Evolutionary conservation across 306 rosid genomes (phyloP).

Genomic region (Prinsepia uniflora): DNA sequence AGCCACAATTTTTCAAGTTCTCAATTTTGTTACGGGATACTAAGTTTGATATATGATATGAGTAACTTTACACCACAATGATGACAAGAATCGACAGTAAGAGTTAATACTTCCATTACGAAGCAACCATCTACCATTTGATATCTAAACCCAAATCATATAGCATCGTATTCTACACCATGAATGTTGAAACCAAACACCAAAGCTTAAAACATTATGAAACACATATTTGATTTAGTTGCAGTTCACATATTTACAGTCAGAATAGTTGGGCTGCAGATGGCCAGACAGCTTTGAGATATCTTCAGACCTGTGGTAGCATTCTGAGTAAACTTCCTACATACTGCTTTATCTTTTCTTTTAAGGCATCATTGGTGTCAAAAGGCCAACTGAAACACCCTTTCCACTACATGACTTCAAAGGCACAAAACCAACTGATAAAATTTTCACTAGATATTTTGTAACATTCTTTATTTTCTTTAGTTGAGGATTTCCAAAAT

Average conservation of each 20-base stretch:
- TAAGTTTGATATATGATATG: background rate
- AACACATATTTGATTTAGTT: background rate
- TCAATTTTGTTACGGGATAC: background rate
- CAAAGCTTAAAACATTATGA: background rate
- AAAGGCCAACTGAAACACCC: background rate
- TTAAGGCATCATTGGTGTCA: background rate
- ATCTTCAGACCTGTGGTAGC: background rate
- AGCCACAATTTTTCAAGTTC: background rate
- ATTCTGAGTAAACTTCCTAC: background rate
- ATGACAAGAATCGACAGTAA: background rate
- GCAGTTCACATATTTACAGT: background rate
- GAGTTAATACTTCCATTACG: background rate
- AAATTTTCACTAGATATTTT: background rate
- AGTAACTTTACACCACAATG: slow-evolving; percentile 1
- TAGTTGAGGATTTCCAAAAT: background rate
- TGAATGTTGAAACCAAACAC: background rate
- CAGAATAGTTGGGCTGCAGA: background rate
- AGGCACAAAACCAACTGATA: background rate
- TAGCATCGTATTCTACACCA: background rate
- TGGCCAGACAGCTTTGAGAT: background rate
- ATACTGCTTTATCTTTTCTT: background rate
- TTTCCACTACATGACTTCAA: background rate
- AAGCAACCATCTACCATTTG: background rate
- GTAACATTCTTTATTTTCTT: background rate
- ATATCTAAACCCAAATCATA: background rate